phyloP scores from a whole-genome alignment of 116 monocot genomes.

The Phalaenopsis hybrid region DNA sequence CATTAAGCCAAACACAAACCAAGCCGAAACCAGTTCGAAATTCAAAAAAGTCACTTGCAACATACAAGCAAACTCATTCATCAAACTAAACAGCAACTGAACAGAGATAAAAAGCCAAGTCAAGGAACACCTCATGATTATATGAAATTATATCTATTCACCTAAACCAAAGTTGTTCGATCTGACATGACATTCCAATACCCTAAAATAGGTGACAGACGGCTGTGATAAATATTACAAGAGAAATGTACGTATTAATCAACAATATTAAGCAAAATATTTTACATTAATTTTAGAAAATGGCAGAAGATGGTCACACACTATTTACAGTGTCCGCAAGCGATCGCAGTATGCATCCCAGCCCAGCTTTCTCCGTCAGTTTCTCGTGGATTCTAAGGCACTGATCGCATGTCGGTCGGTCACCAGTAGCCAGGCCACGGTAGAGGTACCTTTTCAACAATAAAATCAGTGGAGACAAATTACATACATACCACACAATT shows the following conservation, averaged over 20 bases:
- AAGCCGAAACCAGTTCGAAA: too few relatives aligned
- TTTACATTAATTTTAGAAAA: background rate
- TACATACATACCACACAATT: background rate
- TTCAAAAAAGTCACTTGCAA: too few relatives aligned
- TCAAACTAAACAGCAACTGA: too few relatives aligned
- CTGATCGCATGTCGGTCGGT: slow-evolving; percentile 86
- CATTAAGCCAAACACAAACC: too few relatives aligned
- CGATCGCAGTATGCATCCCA: slow-evolving; percentile 82
- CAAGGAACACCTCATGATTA: too few relatives aligned
- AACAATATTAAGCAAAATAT: background rate
- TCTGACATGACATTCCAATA: too few relatives aligned
- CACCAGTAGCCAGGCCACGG: slow-evolving; percentile 85
- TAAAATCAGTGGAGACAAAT: background rate
- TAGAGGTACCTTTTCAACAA: slow-evolving; percentile 58
- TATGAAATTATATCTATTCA: too few relatives aligned
- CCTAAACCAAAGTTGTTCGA: too few relatives aligned
- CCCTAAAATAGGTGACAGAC: background rate
- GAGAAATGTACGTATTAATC: background rate
- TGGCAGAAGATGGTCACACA: slow-evolving; percentile 29
- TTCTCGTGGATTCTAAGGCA: slow-evolving; percentile 92
- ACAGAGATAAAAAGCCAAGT: too few relatives aligned
- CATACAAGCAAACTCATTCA: too few relatives aligned
- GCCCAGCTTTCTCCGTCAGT: slow-evolving; percentile 76
- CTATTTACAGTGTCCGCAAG: slow-evolving; percentile 76
- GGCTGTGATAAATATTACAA: background rate